Conservation (phyloP, 169 alveolate species). For the Babesia microti region DNA sequence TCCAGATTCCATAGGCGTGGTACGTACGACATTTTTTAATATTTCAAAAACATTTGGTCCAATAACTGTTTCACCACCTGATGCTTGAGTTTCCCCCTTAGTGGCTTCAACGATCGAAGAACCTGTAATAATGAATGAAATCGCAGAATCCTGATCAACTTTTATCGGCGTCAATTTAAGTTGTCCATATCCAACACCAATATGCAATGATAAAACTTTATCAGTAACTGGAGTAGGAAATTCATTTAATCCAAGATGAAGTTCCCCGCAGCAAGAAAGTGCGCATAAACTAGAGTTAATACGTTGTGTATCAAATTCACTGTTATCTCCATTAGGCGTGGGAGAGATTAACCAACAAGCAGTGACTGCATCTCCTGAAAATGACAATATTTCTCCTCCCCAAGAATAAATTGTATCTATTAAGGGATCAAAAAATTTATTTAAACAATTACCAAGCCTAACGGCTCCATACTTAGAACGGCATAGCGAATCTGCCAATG, state of each 20-base stretch:
- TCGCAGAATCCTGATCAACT: constrained; percentile 63
- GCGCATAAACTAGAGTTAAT: constrained; percentile 48
- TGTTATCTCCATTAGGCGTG: not conserved
- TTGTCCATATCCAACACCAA: constrained; percentile 64
- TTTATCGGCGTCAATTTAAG: constrained; percentile 60
- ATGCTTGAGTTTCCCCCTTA: constrained; percentile 58
- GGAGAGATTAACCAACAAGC: constrained; percentile 54
- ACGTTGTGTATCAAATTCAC: no score
- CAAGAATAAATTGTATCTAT: constrained; percentile 60
- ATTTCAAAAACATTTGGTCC: constrained; percentile 41
- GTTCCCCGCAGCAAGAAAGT: constrained; percentile 62
- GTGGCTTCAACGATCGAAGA: constrained; percentile 66
- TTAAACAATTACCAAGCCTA: constrained; percentile 59
- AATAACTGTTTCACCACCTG: constrained; percentile 65
- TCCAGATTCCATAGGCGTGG: constrained; percentile 5
- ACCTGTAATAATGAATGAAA: constrained; percentile 55
- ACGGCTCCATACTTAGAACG: constrained; percentile 60
- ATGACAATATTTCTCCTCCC: constrained; percentile 79
- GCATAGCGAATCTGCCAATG: constrained; percentile 59
- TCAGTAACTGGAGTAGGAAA: constrained; percentile 63
- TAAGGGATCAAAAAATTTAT: constrained; percentile 64
- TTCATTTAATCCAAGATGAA: constrained; percentile 59
- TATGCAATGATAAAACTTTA: constrained; percentile 54
- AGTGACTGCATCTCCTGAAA: constrained; percentile 74
- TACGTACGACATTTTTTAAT: constrained; percentile 3